Base-by-base conservation (phyloP, 2,329 filamentous ascomycete genomes). In the Malbranchea zuffiana region DNA sequence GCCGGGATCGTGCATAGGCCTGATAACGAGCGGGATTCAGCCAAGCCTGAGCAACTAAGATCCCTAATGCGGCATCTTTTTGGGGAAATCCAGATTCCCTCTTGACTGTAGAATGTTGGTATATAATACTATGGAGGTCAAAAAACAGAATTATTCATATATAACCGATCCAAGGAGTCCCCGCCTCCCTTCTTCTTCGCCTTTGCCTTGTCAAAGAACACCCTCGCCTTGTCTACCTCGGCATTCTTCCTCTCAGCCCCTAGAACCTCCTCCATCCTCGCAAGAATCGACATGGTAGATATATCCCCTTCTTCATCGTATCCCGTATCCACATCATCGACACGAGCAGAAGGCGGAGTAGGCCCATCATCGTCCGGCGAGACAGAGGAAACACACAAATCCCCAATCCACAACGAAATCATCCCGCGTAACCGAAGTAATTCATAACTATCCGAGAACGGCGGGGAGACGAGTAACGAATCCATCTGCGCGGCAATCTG, bases 381-480 rank as follows among this genome's bases (percentile, higher is more conserved):
- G 8, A 62, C 36, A 4, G 55, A 60, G 3, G 52, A 57, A 5
- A 62, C 36, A 21, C 55, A 50, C 19, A 94, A 60, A 54, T 93
- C 83, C 5, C 71, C 80, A 11, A 84, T 66, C 68, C 83, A 93
- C 11, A 90, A 63, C 1, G 75, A 74, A 4, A 86, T 61, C 71
- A 85, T 83, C 6, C 73, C 85, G 35, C 83, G 69, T 16, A 93
- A 62, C 32, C 79, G 67, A 30, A 87, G 63, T 42, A 94, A 62
- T 42, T 78, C 73, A 3, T 66, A 57, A 47, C 77, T 78, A 39
- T 77, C 75, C 19, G 76, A 75, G 51, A 78, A 93, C 0, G 84
- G 84, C 16, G 75, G 69, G 23, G 72, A 77, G 27, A 72, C 66
- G 57, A 92, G 72, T 18, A 85, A 50, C 29, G 72, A 68, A 51